Conservation (phyloP, 2,329 filamentous ascomycete genomes). For the Ciborinia camelliae region DNA sequence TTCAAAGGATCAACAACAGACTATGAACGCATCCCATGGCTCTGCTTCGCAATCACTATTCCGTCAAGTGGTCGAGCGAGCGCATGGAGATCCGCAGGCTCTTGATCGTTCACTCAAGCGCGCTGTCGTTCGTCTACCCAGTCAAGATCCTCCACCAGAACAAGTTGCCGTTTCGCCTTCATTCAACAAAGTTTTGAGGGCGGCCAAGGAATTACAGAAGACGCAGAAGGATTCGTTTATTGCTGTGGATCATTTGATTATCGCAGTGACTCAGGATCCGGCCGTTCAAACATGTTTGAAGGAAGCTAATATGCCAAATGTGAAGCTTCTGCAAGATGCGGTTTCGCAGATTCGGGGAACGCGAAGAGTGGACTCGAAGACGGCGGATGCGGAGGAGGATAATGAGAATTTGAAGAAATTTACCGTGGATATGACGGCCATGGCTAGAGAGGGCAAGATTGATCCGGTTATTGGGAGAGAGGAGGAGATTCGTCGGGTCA, state of each 20-base stretch:
- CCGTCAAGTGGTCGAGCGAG: conserved; percentile 89
- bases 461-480: conserved; percentile 96
- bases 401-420: conserved; percentile 97
- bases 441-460: conserved; percentile 96
- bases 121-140: conserved; percentile 81
- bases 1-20: conserved; percentile 75
- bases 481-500: conserved; percentile 88
- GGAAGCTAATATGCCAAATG: conserved; percentile 87
- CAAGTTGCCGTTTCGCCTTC: conserved; percentile 76
- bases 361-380: conserved; percentile 91
- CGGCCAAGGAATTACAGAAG: conserved; percentile 86
- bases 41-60: conserved; percentile 71
- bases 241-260: conserved; percentile 91
- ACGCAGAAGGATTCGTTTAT: conserved; percentile 97
- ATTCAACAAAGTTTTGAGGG: conserved; percentile 77
- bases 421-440: conserved; percentile 95
- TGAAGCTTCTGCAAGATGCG: conserved; percentile 87
- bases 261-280: conserved; percentile 74
- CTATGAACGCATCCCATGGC: conserved; percentile 60
- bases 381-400: conserved; percentile 86
- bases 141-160: conserved; percentile 92
- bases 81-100: conserved; percentile 85
- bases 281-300: conserved; percentile 70
- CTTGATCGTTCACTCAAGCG: conserved; percentile 91
- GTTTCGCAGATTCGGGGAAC: conserved; percentile 89